Evolutionary conservation across 495 filamentous ascomycete species (phyloP).

Genomic region (Cudoniella acicularis): DNA sequence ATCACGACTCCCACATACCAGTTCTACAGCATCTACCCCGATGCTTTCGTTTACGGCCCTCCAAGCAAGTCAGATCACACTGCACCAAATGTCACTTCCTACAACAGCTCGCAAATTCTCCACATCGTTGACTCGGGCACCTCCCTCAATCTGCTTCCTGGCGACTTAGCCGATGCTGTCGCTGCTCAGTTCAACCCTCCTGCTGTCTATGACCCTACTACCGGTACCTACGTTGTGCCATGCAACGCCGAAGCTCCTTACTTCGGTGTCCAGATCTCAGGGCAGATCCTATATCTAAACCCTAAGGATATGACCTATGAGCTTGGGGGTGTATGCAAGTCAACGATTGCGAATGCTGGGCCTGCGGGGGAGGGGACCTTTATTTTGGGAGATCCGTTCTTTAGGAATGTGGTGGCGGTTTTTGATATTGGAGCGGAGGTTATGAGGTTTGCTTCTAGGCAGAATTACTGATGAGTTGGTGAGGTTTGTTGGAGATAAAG

Average conservation of each 20-base stretch:
- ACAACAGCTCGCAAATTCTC: constrained; percentile 14
- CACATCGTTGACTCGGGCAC: constrained; percentile 47
- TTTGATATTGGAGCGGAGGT: constrained; percentile 56
- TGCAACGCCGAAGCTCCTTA: constrained; percentile 53
- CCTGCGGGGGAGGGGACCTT: constrained; percentile 38
- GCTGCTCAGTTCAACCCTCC: constrained; percentile 52
- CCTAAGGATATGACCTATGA: constrained; percentile 49
- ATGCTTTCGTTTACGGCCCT: constrained; percentile 9
- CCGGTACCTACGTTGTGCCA: constrained; percentile 48
- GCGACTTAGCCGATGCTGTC: constrained; percentile 44
- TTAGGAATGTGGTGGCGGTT: constrained; percentile 60
- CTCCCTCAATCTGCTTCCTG: constrained; percentile 38
- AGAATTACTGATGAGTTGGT: not conserved
- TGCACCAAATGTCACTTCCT: constrained; percentile 24
- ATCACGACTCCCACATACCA: not conserved
- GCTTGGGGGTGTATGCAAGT: constrained; percentile 42
- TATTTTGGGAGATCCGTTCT: constrained; percentile 59
- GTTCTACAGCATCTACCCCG: constrained; percentile 19
- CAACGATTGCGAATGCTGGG: constrained; percentile 39
- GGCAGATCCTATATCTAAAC: constrained; percentile 49
- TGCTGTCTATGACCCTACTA: constrained; percentile 32
- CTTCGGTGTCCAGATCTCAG: constrained; percentile 48
- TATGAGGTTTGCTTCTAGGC: constrained; percentile 41
- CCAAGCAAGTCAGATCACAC: constrained; percentile 26
- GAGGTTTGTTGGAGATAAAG: too few species aligned